Conservation (phyloP, 805 yeast genomes). For the Monosporozyma aquatica region DNA sequence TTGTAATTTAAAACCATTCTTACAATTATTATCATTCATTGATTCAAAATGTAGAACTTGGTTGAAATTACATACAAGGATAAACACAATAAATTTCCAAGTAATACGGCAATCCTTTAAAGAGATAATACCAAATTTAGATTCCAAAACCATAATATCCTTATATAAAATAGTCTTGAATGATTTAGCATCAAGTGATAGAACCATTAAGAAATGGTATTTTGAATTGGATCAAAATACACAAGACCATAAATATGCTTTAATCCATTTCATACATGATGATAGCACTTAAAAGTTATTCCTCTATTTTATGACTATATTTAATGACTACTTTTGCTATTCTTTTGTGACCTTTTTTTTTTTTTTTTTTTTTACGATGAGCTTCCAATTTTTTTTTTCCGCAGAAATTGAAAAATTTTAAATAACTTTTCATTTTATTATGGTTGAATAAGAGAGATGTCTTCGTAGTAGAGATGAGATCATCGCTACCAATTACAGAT, state of each 20-base stretch:
- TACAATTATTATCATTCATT: background rate
- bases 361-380: background rate
- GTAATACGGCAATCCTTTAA: background rate
- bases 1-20: background rate
- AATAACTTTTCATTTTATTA: no score
- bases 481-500: no score
- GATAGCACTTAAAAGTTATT: background rate
- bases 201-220: background rate
- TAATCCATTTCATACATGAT: background rate
- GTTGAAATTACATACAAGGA: background rate
- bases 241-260: background rate
- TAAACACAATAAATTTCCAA: background rate
- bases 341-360: no score
- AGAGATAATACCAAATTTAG: background rate
- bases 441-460: no score
- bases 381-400: background rate
- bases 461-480: no score
- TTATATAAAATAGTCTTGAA: background rate
- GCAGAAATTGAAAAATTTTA: no score
- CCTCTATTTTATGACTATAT: no score
- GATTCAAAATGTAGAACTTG: background rate
- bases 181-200: background rate
- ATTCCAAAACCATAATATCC: background rate
- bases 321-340: no score
- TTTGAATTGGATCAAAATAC: background rate